Evolutionary conservation across 306 rosid genomes (phyloP).

Genomic region (Mucuna pruriens): DNA sequence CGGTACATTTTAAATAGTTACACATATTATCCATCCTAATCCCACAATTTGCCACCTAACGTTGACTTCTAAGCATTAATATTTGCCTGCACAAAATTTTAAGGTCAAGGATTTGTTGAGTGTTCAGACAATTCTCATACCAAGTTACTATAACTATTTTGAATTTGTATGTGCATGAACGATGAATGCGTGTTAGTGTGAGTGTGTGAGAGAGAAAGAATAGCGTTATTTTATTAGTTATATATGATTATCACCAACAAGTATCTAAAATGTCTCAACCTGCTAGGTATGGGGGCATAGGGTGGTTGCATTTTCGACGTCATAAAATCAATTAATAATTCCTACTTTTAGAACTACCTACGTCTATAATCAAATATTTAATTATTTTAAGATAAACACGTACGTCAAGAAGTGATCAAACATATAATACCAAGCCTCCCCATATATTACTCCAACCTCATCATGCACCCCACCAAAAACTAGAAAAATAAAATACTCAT

Average conservation of each 20-base stretch:
- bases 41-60: conserved; percentile 49
- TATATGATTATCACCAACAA: conserved; percentile 9
- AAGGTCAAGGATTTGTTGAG: conserved; percentile 55
- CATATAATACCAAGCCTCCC: conserved; percentile 31
- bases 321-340: conserved; percentile 38
- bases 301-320: conserved; percentile 45
- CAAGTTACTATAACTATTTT: conserved; percentile 19
- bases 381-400: conserved; percentile 45
- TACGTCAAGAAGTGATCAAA: conserved; percentile 42
- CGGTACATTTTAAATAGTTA: conserved; percentile 9
- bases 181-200: background rate
- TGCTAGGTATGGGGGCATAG: conserved; percentile 31
- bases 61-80: conserved; percentile 42
- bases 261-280: conserved; percentile 26
- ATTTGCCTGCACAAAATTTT: conserved; percentile 9
- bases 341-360: conserved; percentile 23
- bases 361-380: conserved; percentile 20
- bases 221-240: background rate
- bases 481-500: conserved; percentile 44
- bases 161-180: background rate
- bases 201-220: background rate
- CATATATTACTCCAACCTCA: conserved; percentile 15
- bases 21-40: conserved; percentile 1
- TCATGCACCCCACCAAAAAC: conserved; percentile 66
- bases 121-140: conserved; percentile 32